These are phyloP conservation scores for Cylindrotheca closterium DNA, from an alignment of 108 stramenopile genomes.

Conservation along the genomic window DNA sequence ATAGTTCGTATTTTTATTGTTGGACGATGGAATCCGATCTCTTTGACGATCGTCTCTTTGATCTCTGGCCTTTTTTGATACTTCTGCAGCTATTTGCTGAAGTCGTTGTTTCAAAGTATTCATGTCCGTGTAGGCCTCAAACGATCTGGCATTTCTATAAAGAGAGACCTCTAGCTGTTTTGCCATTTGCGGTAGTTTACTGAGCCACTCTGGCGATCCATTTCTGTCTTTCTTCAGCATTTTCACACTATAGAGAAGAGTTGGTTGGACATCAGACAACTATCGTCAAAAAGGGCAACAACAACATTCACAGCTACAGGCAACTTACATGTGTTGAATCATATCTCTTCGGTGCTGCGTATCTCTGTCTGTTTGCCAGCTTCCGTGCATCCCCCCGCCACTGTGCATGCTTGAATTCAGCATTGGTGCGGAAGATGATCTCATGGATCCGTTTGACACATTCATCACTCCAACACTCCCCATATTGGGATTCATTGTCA, in stretches of 20 bases:
- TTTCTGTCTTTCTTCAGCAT: constrained; percentile 90
- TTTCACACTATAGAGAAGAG: constrained; percentile 65
- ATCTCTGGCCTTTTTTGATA: constrained; percentile 65
- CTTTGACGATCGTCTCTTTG: constrained; percentile 24
- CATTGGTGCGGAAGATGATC: constrained; percentile 17
- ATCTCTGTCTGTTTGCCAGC: constrained; percentile 89
- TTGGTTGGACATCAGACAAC: background rate
- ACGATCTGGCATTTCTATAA: constrained; percentile 85
- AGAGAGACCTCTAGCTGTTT: constrained; percentile 93
- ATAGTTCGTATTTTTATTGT: constrained; percentile 1
- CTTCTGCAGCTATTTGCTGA: constrained; percentile 86
- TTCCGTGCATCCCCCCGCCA: constrained; percentile 57
- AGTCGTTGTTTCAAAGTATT: constrained; percentile 85
- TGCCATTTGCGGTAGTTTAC: constrained; percentile 94
- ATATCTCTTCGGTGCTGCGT: constrained; percentile 83
- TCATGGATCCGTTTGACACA: constrained; percentile 24
- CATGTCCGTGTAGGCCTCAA: constrained; percentile 88
- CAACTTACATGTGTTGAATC: constrained; percentile 91
- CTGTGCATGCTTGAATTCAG: constrained; percentile 27
- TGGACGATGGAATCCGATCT: constrained; percentile 13
- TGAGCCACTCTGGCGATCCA: constrained; percentile 87
- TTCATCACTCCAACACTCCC: background rate
- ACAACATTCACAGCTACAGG: background rate
- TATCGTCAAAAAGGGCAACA: background rate
- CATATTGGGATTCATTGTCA: constrained; percentile 2